Evolutionary conservation across 1,284 basidiomycete species (phyloP), one percentile per base, ranked within the genome.

Genomic region (Lignosus rhinocerotis): DNA sequence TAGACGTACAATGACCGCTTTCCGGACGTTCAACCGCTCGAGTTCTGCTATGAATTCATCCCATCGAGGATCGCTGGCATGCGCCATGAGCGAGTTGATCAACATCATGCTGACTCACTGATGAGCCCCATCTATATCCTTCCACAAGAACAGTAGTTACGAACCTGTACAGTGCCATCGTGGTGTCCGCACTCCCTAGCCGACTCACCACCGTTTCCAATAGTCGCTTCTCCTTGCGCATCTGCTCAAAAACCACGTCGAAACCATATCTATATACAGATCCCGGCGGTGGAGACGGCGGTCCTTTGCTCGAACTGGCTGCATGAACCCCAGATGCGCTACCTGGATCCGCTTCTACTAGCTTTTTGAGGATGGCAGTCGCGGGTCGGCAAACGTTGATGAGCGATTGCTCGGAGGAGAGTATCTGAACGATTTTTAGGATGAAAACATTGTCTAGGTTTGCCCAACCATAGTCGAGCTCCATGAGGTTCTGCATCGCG

Each of bases 351-450:
- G 90, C 91, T 69, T 92, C 90, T 25, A 95, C 92, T 17, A 96
- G 82, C 66, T 89, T 89, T 76, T 93, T 92, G 59, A 96, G 80
- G 58, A 96, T 95, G 45, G 92, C 88, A n/a, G 94, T 97, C 1
- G 96, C 94, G 11, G 96, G 96, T n/a, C 96, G 87, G 66, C 93
- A 93, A 63, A 98, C 91, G 65, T 99, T 99, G 78, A 96, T 87
- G n/a, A 88, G 83, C 43, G 90, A 86, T 51, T 83, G 80, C 16
- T 88, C 77, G 0, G 90, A 86, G 3, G 91, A 87, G 41, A 97
- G 81, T 60, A 96, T 90, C 64, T 87, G 82, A 25, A 96, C 92
- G 43, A 97, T 82, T 68, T 82, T 83, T 65, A 84, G 80, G 58
- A 95, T 90, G 72, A 96, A 93, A 12, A 72, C 72, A 51, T 85